These are phyloP conservation scores for Lavandula angustifolia DNA, from an alignment of 257 asterid species.

Conservation along the genomic window DNA sequence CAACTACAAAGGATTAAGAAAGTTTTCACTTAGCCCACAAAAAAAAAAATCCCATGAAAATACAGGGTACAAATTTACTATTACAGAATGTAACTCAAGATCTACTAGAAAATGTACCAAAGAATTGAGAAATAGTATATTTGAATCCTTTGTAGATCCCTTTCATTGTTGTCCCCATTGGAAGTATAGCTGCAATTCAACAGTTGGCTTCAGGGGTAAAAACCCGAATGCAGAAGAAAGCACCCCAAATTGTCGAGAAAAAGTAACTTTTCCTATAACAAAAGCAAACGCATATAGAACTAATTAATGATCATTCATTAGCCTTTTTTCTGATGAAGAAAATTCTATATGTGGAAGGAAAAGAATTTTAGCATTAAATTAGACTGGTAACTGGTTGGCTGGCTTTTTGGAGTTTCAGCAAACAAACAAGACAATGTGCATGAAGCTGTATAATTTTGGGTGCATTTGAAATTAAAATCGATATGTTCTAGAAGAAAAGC, in stretches of 20 bases:
- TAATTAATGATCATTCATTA: neutral
- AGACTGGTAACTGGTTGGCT: neutral
- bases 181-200: constrained; percentile 31
- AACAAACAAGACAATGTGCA: constrained; percentile 18
- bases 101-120: constrained; percentile 45
- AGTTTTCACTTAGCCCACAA: constrained; percentile 12
- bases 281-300: constrained; percentile 34
- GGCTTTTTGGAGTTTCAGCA: constrained; percentile 1
- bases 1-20: constrained; percentile 43
- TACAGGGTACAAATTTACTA: too few relatives aligned
- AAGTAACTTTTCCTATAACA: constrained; percentile 41
- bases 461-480: constrained; percentile 23
- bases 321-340: constrained; percentile 1
- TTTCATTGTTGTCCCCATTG: constrained; percentile 69
- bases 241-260: constrained; percentile 27
- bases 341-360: constrained; percentile 10
- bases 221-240: constrained; percentile 36
- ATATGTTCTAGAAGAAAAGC: constrained; percentile 16
- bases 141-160: constrained; percentile 85
- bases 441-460: neutral
- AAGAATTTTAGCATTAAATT: constrained; percentile 37
- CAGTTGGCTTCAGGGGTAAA: constrained; percentile 31
- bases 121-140: constrained; percentile 63
- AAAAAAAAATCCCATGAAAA: neutral
- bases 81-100: constrained; percentile 9